phyloP scores from a whole-genome alignment of 169 alveolate genomes.

The Eimeria brunetti region DNA sequence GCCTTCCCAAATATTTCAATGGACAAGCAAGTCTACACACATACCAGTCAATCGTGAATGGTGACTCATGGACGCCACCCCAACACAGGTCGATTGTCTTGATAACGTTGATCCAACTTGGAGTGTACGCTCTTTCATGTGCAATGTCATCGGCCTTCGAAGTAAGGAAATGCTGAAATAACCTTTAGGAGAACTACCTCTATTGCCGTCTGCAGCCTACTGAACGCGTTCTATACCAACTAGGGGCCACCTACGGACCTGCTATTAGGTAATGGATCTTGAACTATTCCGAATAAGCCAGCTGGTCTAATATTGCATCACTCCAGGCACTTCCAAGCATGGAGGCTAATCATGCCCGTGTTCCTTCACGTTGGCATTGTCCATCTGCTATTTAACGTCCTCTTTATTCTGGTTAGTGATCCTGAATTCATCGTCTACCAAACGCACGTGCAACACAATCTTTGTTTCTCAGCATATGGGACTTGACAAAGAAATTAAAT shows the following conservation, averaged over 20 bases:
- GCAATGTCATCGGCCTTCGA: constrained; percentile 65
- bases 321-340: constrained; percentile 82
- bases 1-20: constrained; percentile 55
- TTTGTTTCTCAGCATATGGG: constrained; percentile 55
- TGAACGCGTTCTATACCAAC: constrained; percentile 62
- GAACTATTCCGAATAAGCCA: background rate
- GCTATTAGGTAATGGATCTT: constrained; percentile 15
- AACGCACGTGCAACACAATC: background rate
- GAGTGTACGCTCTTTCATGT: constrained; percentile 62
- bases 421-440: background rate
- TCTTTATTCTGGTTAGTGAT: constrained; percentile 79
- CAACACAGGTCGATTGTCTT: constrained; percentile 59
- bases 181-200: no score
- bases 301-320: background rate
- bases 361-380: constrained; percentile 88
- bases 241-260: constrained; percentile 77
- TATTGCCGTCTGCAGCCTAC: constrained; percentile 42
- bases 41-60: background rate
- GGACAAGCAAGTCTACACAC: constrained; percentile 63
- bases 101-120: constrained; percentile 50
- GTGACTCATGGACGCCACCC: background rate
- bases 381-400: constrained; percentile 86
- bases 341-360: constrained; percentile 87
- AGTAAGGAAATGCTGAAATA: background rate
- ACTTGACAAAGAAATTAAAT: constrained; percentile 51